Percentiles rank a stretch among this genome's conserved stretches.
These are phyloP conservation scores for Schizophyllum amplum DNA, from an alignment of 1,284 basidiomycete species.

Conservation along the genomic window DNA sequence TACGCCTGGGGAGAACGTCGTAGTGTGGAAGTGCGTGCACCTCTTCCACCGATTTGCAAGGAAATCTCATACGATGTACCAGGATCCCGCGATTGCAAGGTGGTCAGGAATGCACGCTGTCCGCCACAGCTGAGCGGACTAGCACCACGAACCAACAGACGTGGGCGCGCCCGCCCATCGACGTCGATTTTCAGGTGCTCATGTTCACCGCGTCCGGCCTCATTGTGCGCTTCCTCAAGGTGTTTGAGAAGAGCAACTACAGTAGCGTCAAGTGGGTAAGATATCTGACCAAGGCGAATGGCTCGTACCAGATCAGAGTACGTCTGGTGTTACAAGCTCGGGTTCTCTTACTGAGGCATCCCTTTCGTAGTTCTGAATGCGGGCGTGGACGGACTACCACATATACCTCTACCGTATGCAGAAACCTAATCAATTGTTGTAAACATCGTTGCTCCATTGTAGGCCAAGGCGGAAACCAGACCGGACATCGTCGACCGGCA, in stretches of 20 bases:
- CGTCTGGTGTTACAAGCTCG: not conserved
- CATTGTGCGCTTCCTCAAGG: conserved; percentile 95
- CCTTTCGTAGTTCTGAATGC: not conserved
- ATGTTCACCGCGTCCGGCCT: conserved; percentile 98
- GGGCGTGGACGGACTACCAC: not conserved
- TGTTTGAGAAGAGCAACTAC: conserved; percentile 95
- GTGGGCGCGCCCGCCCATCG: conserved; percentile 96
- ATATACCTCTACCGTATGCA: not conserved
- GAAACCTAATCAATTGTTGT: not conserved
- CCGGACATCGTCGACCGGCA: too few species aligned
- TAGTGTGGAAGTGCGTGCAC: conserved; percentile 98
- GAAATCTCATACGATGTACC: conserved; percentile 7
- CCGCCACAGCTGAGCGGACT: conserved; percentile 78
- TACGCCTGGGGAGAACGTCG: conserved; percentile 88
- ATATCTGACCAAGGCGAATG: conserved; percentile 83
- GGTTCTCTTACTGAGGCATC: not conserved
- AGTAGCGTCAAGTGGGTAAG: conserved; percentile 91
- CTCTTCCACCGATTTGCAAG: not conserved
- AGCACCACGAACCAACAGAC: conserved; percentile 86
- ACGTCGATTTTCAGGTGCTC: conserved; percentile 95
- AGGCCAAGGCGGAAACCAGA: too few species aligned
- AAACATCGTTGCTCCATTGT: too few species aligned
- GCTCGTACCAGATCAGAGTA: conserved; percentile 80
- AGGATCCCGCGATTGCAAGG: conserved; percentile 93
- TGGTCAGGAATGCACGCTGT: conserved; percentile 82